Evolutionary conservation across 148 eudicot species (phyloP), one percentile per base, ranked within the genome.

Genomic region (Amaranthus cruentus): DNA sequence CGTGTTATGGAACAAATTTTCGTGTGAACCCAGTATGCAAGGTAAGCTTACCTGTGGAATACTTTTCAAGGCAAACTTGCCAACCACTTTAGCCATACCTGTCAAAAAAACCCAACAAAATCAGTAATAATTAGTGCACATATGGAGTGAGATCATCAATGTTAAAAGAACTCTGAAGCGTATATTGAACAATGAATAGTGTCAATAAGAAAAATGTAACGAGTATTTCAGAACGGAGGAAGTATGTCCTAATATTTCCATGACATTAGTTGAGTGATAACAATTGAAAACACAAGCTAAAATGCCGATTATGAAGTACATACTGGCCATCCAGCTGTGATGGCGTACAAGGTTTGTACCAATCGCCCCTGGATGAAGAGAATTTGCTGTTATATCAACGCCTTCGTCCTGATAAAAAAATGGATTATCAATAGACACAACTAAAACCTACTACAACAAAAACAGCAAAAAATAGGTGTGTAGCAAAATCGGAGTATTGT

Each of bases 291-390:
- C 4, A 52, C 13, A 61, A 54, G 21, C 21, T 51, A 21, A 74
- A 68, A 47, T 73, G 59, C 11, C 18, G 38, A 21, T 42, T 12
- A 55, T 55, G 54, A 5, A 64, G 59, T 67, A 48, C 73, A 68
- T 87, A 89, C 90, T 84, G 47, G 76, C 74, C 5, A 89, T 13
- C 72, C 75, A 60, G 69, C 60, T 74, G 79, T 73, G 71, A 68
- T 89, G 75, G 69, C 89, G 88, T 74, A 87, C 84, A 58, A 87
- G 87, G 80, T 89, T 85, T 55, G 90, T 85, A 47, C 77, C 73
- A 58, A 89, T 85, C 67, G 71, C 80, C 50, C 93, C 93, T 1
- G 93, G 93, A 87, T 87, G 88, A 79, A 89, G 82, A 51, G 93
- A 85, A 75, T 89, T 89, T 54, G 88, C 93, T 51, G 93, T 89